These are phyloP conservation scores for Elymus sibiricus DNA, from an alignment of 176 grass and related monocot genomes.

Conservation along the genomic window DNA sequence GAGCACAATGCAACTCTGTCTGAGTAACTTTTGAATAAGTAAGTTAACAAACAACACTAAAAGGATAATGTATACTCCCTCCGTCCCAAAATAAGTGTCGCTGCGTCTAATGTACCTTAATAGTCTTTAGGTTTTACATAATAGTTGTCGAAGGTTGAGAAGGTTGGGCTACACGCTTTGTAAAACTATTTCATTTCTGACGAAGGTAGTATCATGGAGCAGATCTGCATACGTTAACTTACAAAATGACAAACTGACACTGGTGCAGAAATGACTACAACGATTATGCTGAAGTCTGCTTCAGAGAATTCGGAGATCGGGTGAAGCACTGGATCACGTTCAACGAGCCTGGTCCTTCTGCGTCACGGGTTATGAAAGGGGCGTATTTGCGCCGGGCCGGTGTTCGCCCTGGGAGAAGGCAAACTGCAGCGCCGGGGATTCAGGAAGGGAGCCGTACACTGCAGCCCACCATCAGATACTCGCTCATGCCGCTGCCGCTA, in stretches of 20 bases:
- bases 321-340: constrained; percentile 68
- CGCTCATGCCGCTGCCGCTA: constrained; percentile 32
- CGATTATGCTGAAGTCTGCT: constrained; percentile 36
- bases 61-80: no score
- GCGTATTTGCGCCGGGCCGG: constrained; percentile 10
- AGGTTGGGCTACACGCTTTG: no score
- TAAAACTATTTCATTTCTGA: no score
- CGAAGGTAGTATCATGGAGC: background rate
- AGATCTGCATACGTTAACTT: background rate
- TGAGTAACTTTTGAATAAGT: no score
- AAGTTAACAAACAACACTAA: no score
- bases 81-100: no score
- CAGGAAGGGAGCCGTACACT: constrained; percentile 51
- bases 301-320: constrained; percentile 50
- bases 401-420: constrained; percentile 34
- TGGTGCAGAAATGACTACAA: constrained; percentile 36
- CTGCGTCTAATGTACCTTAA: no score
- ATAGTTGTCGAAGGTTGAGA: no score
- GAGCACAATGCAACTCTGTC: no score
- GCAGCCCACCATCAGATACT: constrained; percentile 43
- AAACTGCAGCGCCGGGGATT: constrained; percentile 35
- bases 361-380: background rate
- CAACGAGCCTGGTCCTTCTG: constrained; percentile 50
- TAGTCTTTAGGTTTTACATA: no score
- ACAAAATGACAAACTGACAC: background rate